Evolutionary conservation across 2,329 filamentous ascomycete species (phyloP).

Genomic region (Trichoderma asperellum): DNA sequence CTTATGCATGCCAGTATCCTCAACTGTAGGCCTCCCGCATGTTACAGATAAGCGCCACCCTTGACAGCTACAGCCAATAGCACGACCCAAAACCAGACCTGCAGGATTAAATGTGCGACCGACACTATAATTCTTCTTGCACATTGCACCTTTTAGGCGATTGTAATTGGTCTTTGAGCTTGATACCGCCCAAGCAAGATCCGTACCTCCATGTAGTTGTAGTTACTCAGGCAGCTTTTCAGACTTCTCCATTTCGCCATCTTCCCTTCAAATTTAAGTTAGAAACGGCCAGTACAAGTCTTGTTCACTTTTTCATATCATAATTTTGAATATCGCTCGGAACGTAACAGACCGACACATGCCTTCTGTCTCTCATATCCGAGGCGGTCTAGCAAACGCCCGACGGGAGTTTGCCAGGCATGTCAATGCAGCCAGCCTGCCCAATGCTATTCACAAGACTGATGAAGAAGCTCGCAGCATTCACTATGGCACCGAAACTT

Average conservation of each 20-base stretch:
- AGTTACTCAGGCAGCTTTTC: background rate
- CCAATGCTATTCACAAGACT: background rate
- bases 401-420: background rate
- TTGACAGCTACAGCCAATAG: background rate
- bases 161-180: background rate
- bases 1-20: background rate
- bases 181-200: background rate
- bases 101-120: background rate
- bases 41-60: background rate
- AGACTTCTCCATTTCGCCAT: background rate
- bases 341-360: background rate
- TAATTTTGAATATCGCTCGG: no score
- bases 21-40: slow-evolving; percentile 8
- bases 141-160: background rate
- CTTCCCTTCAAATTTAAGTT: background rate
- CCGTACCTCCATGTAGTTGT: background rate
- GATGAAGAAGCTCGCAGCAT: background rate
- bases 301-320: rapidly evolving
- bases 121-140: background rate
- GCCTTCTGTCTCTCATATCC: background rate
- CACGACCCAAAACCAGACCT: background rate
- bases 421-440: background rate
- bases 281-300: background rate
- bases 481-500: background rate
- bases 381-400: background rate